Base-by-base conservation (phyloP, 73 alveolate genomes). In the Paramecium pentaurelia region DNA sequence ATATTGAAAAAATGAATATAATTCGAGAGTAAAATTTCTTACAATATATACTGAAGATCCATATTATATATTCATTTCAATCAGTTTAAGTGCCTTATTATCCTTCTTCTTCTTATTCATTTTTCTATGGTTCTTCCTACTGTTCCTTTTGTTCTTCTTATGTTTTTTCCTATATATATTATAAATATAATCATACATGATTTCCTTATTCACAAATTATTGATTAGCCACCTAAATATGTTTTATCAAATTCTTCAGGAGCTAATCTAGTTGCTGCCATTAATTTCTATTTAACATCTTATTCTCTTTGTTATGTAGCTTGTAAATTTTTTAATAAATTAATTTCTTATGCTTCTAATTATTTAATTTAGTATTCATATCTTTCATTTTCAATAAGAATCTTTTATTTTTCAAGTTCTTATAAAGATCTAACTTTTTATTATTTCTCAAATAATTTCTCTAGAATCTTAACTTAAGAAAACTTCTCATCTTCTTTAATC, bases 181-280 rank as follows among this genome's bases (percentile, higher is more conserved):
- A 7, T 32, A 14, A 32, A 1, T 20, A 32, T 64, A 64, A 40
- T 40, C 3, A 25, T 64, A 64, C 84, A 64, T 28, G 27, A 64
- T 64, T 28, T 32, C 28, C 28, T 32, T 64, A 28, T 28, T 64
- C 84, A 32, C 11, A 54, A 54, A 64, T 34, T 1, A 64, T 64
- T 25, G 84, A 64, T 64, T 64, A 64, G 3, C 84, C 84, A 12
- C 84, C 84, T 7, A 64, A 64, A 12, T 64, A 64, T 1, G 71
- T 42, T 80, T 18, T 80, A 27, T 80, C 71, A 47, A 44, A 80
- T 49, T 80, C 91, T 45, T 80, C 91, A 18, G 91, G 91, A 11
- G 71, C 49, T 49, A 80, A 47, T 80, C 58, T 80, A 2, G 77
- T 80, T 45, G 73, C 91, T 32, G 47, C 58, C 51, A 80, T 32